Evolutionary conservation across 176 grass and related monocot species (phyloP).

Genomic region (Oryza officinalis): DNA sequence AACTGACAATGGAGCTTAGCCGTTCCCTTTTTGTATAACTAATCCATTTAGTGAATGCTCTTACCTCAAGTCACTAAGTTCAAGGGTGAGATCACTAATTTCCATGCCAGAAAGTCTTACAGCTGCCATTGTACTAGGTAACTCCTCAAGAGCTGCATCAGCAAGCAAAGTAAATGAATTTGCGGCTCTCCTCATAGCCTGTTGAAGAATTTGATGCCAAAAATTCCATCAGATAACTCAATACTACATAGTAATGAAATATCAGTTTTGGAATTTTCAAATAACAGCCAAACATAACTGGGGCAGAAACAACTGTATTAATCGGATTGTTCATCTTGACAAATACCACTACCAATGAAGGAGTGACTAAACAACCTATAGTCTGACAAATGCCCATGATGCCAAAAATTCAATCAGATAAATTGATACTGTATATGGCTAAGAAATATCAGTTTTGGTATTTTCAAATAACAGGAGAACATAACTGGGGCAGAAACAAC

Average conservation of each 20-base stretch:
- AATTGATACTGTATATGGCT: too few relatives aligned
- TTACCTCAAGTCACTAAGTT: constrained; percentile 86
- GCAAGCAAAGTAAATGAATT: constrained; percentile 68
- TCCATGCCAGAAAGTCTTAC: constrained; percentile 78
- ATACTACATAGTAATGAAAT: background rate
- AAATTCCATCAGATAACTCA: background rate
- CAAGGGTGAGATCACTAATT: constrained; percentile 86
- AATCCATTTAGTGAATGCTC: background rate
- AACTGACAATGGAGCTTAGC: background rate
- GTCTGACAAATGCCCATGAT: too few relatives aligned
- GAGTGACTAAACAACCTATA: too few relatives aligned
- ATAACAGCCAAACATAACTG: background rate
- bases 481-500: constrained; percentile 2
- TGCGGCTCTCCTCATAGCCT: constrained; percentile 80
- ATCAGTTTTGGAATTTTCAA: background rate
- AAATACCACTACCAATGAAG: too few relatives aligned
- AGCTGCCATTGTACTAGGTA: constrained; percentile 72
- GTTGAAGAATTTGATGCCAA: constrained; percentile 29
- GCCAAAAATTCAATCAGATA: too few relatives aligned
- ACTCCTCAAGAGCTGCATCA: constrained; percentile 66
- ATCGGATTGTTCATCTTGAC: background rate
- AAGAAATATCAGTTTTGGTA: too few relatives aligned
- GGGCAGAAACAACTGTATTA: constrained; percentile 10
- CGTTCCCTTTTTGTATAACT: background rate
- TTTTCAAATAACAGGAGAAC: too few relatives aligned